Base-by-base conservation (phyloP, 2,329 filamentous ascomycete species). In the Phyllosticta paracitricarpa region DNA sequence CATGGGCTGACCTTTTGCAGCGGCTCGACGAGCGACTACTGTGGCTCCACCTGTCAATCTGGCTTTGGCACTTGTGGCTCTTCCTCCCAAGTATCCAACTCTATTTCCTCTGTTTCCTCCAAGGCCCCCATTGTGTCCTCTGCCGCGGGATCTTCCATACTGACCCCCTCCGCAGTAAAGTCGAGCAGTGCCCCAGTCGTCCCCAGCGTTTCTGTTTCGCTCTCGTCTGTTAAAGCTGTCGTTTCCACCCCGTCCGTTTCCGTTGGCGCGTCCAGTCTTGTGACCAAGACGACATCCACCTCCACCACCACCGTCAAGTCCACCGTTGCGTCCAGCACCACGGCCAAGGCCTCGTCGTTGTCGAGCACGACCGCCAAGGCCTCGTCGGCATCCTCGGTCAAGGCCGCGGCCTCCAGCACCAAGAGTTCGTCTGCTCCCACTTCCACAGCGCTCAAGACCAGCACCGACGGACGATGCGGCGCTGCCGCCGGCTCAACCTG, bases 41-140 rank as follows among this genome's bases (percentile, higher is more conserved):
- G 71, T 62, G 66, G 63, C 17, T 66, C 65, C 19, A 70, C 70
- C 30, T 74, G 71, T 66, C 68, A 73, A 54, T 61, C 65, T 7
- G 63, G 30, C 9, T 75, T 72, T 55, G 73, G 72, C 24, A 70
- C 64, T 57, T 73, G 71, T 65, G 63, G 53, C 51, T 59, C 61
- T 54, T 61, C 52, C 19, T 24, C 54, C 58, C 51, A 54, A 55
- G 61, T 58, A 58, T 19, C 51, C 35, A 51, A 12, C 57, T 40
- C 33, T 40, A 48, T 52, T 26, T 9, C 59, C 19, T 40, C 33
- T 40, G 33, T 33, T 26, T 9, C 59, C n/a, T 52, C 59, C 19
- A 26, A 30, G 19, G 30, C 56, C 9, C 28, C 33, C 22, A 48
- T 35, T 14, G 57, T 33, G 14, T 26, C 40, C 12, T 22, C 40